These are phyloP conservation scores for Tolypocladium album DNA, from an alignment of 2,329 filamentous ascomycete genomes.

Conservation along the genomic window DNA sequence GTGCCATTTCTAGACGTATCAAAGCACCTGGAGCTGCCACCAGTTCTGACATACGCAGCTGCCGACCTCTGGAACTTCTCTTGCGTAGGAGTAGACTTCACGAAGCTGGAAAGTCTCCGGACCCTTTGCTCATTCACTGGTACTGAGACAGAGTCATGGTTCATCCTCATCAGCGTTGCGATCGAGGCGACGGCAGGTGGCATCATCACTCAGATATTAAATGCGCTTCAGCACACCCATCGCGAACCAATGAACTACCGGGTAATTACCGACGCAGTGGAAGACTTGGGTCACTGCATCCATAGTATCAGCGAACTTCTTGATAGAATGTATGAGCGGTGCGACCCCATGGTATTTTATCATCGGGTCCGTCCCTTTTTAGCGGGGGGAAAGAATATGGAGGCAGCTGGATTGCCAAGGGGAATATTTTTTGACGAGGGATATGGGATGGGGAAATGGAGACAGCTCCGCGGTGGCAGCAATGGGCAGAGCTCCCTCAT, in stretches of 20 bases:
- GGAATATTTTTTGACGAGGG: conserved; percentile 80
- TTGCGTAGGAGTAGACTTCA: conserved; percentile 41
- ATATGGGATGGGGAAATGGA: conserved; percentile 53
- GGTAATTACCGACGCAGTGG: conserved; percentile 52
- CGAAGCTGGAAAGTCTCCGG: conserved; percentile 58
- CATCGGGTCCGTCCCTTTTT: conserved; percentile 80
- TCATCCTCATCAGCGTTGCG: conserved; percentile 79
- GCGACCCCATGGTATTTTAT: conserved; percentile 81
- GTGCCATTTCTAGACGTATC: conserved; percentile 67
- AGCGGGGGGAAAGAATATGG: conserved; percentile 90
- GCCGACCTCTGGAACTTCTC: conserved; percentile 87
- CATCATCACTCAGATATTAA: conserved; percentile 66
- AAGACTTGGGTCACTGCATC: conserved; percentile 55
- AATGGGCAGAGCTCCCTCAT: conserved; percentile 91
- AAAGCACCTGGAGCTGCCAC: conserved; percentile 65
- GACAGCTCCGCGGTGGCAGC: conserved; percentile 80
- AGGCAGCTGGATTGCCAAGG: conserved; percentile 65
- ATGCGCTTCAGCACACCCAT: conserved; percentile 57
- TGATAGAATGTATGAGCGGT: conserved; percentile 79
- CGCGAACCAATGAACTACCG: conserved; percentile 43
- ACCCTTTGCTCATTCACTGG: conserved; percentile 79
- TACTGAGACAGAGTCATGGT: conserved; percentile 87
- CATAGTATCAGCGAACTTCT: conserved; percentile 57
- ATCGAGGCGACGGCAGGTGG: conserved; percentile 74
- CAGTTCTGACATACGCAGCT: conserved; percentile 79